phyloP scores from a whole-genome alignment of 176 grass and related monocot species.

The Elymus sibiricus region DNA sequence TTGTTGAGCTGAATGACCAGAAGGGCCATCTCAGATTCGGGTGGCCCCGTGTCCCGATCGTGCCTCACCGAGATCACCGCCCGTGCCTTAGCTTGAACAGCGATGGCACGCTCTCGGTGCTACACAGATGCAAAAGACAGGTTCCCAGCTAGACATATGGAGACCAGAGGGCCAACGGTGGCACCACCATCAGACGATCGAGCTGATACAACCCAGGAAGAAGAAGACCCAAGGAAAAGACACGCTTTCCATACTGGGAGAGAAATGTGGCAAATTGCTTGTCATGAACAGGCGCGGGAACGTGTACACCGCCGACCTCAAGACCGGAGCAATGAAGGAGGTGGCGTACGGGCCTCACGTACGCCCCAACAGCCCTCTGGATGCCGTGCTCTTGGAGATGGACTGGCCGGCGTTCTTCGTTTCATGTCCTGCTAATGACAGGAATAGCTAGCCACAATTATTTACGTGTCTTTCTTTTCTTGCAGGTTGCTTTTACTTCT shows the following conservation, averaged over 20 bases:
- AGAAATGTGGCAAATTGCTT: background rate
- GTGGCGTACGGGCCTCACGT: background rate
- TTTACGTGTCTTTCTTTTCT: no score
- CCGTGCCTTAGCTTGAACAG: background rate
- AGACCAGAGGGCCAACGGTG: no score
- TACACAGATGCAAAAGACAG: background rate
- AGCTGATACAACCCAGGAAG: no score
- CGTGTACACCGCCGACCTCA: background rate
- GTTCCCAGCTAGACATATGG: no score
- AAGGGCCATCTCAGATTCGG: background rate
- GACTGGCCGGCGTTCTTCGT: background rate
- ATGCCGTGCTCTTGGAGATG: background rate
- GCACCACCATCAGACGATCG: background rate
- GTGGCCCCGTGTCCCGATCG: background rate
- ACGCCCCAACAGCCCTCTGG: background rate
- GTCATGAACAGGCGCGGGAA: background rate
- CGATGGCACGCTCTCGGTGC: background rate
- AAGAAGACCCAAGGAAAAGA: background rate
- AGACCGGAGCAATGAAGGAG: background rate
- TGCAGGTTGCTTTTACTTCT: background rate
- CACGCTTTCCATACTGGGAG: background rate
- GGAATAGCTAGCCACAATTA: background rate
- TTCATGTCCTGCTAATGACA: background rate
- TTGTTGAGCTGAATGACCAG: fast-evolving
- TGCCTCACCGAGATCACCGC: no score